These are phyloP conservation scores for Marasmius tenuissimus DNA, from an alignment of 1,284 basidiomycete genomes.

Conservation along the genomic window DNA sequence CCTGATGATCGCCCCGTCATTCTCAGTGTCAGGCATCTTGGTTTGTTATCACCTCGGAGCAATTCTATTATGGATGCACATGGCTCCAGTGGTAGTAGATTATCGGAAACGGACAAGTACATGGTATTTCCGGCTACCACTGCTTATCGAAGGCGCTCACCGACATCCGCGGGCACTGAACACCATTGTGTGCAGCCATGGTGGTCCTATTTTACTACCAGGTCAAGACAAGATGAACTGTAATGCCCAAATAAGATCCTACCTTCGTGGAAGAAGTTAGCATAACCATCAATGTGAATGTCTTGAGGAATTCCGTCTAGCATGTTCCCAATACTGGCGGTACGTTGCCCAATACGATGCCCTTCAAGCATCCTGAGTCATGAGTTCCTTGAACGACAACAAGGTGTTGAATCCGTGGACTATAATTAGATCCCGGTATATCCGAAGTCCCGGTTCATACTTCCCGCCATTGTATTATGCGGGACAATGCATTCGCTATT, in stretches of 20 bases:
- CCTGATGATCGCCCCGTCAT: too few relatives aligned
- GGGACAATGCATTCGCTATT: too few relatives aligned
- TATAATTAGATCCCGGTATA: too few relatives aligned
- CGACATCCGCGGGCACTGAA: not conserved
- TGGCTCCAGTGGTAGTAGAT: constrained; percentile 57
- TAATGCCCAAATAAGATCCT: constrained; percentile 62
- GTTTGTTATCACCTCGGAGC: constrained; percentile 60
- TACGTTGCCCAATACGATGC: too few relatives aligned
- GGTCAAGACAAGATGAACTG: constrained; percentile 48
- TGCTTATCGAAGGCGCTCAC: not conserved
- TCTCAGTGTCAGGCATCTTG: constrained; percentile 68
- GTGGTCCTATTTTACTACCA: constrained; percentile 50
- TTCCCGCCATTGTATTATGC: too few relatives aligned
- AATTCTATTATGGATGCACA: constrained; percentile 63
- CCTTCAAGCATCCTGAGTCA: constrained; percentile 5
- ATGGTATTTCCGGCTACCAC: not conserved
- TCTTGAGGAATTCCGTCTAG: constrained; percentile 30
- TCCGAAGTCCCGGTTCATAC: too few relatives aligned
- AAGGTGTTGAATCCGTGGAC: too few relatives aligned
- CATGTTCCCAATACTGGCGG: constrained; percentile 69
- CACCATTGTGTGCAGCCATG: too few relatives aligned
- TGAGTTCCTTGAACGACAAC: constrained; percentile 3
- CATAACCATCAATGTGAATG: constrained; percentile 7
- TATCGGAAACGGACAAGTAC: constrained; percentile 64
- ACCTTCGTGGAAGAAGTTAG: constrained; percentile 51